These are phyloP conservation scores for Aspergillus sp. DNA, from an alignment of 2,329 filamentous ascomycete genomes.

Conservation along the genomic window DNA sequence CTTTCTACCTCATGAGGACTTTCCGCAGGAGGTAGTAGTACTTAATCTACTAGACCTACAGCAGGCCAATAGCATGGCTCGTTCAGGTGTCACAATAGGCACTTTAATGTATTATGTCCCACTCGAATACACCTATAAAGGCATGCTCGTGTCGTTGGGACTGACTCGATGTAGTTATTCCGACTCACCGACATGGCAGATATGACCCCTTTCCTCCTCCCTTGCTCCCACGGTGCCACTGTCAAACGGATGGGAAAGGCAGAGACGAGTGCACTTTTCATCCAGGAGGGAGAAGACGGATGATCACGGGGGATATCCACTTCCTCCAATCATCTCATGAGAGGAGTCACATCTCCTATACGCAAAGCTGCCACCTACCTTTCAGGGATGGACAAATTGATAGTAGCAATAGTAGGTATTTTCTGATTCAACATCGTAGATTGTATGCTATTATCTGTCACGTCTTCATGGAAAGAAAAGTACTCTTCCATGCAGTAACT, in stretches of 20 bases:
- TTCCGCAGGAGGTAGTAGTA: background rate
- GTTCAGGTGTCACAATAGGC: background rate
- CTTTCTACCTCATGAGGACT: background rate
- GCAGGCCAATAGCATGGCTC: background rate
- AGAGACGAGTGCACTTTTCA: background rate
- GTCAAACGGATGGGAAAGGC: background rate
- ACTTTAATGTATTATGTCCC: background rate
- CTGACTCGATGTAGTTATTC: constrained; percentile 2
- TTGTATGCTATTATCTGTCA: background rate
- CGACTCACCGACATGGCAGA: background rate
- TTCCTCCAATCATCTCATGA: background rate
- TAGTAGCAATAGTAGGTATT: background rate
- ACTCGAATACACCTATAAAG: background rate
- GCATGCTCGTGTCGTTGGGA: background rate
- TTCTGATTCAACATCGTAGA: background rate
- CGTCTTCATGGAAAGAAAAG: background rate
- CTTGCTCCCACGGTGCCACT: background rate
- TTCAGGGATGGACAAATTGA: background rate
- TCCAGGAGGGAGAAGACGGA: background rate
- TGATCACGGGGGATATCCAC: background rate
- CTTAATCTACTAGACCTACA: background rate
- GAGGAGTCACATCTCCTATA: constrained; percentile 14
- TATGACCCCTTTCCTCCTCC: background rate
- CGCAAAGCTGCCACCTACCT: constrained; percentile 3
- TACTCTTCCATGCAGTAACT: no score